Evolutionary conservation across 176 grass and related monocot species (phyloP), one percentile per base, ranked within the genome.

Genomic region (Musa itinerans): DNA sequence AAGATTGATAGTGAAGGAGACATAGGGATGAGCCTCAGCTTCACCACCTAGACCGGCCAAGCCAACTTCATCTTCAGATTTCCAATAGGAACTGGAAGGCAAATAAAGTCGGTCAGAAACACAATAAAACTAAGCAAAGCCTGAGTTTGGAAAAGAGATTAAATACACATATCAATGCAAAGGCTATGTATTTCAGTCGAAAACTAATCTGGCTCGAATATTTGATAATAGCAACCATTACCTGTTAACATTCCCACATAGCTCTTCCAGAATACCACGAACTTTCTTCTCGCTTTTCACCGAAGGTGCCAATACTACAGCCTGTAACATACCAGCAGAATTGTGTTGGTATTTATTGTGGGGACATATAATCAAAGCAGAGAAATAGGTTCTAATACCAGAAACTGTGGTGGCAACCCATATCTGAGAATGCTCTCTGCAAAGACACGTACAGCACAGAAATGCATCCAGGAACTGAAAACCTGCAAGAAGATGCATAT

Each of bases 341-440:
- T 54, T 68, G 0, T 43, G 53, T 53, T 65, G 55, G 53, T 14
- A 17, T 10, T 26, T 14, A 22, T 3, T 12, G 16, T 58, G 12
- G 25, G 53, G 51, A 80, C 23, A 24, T 4, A 11, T 8, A 11
- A 76, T 48, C n/a, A 77, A 85, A 52, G 76, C 9, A 74, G 71
- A 3, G 57, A 23, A 5, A 69, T 12, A 76, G 22, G 16, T 23
- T 51, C 20, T 22, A 53, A 69, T 92, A 92, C 93, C 93, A 99
- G 65, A 56, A 89, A 99, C 56, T 83, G 73, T 24, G 95, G 90
- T 11, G 95, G 91, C 48, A 99, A 88, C 53, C 95, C 95, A 50
- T 94, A 94, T 99, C 95, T 86, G 75, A 99, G 95, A 91, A 99
- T 99, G 71, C 95, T 99, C 83, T 99, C 95, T 56, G 86, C 86